Percentiles rank a stretch among this genome's conserved stretches.
These are phyloP conservation scores for Clarireedia monteithiana DNA, from an alignment of 2,329 filamentous ascomycete genomes.

Conservation along the genomic window DNA sequence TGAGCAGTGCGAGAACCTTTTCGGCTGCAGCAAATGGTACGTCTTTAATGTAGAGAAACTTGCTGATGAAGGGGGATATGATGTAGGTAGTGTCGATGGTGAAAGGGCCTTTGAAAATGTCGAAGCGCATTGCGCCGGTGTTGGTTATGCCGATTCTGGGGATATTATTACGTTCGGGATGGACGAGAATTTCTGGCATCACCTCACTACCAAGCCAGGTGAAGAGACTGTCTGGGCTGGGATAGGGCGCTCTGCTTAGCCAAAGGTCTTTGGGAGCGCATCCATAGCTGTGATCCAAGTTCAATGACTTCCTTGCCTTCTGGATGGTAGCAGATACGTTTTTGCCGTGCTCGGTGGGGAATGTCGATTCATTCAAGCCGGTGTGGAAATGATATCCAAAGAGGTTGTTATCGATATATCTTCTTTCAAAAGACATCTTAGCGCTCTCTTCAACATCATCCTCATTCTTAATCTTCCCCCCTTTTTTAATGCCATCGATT, in stretches of 20 bases:
- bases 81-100: conserved; percentile 82
- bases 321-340: conserved; percentile 65
- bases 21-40: conserved; percentile 72
- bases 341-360: conserved; percentile 66
- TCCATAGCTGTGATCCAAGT: conserved; percentile 69
- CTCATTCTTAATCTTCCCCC: conserved; percentile 22
- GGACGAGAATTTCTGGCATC: conserved; percentile 58
- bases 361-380: conserved; percentile 60
- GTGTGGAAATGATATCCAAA: conserved; percentile 78
- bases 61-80: conserved; percentile 80
- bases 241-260: conserved; percentile 73
- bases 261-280: conserved; percentile 76
- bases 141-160: conserved; percentile 73
- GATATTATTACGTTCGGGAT: conserved; percentile 47
- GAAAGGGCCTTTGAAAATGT: conserved; percentile 88
- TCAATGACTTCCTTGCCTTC: conserved; percentile 58
- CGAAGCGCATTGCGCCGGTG: conserved; percentile 87
- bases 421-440: conserved; percentile 57
- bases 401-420: conserved; percentile 92
- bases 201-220: conserved; percentile 71
- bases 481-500: conserved; percentile 50
- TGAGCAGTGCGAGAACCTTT: conserved; percentile 55
- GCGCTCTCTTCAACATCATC: conserved; percentile 22
- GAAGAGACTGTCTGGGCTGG: conserved; percentile 67
- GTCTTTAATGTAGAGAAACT: conserved; percentile 67